phyloP scores from a whole-genome alignment of 768 basidiomycete species.

The Leccinum boreale region DNA sequence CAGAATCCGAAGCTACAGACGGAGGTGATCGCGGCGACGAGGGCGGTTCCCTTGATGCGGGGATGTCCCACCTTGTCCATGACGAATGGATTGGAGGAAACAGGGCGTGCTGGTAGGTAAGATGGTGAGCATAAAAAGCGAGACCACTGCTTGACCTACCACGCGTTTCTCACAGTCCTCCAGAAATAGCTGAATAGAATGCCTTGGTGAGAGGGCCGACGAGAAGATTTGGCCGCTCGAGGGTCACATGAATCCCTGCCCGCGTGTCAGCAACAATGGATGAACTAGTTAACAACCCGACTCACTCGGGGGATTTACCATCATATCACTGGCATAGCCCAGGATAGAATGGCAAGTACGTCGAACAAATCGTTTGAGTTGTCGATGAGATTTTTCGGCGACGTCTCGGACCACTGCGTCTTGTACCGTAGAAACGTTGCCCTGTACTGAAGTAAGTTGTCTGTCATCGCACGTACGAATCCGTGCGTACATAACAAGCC shows the following conservation, averaged over 20 bases:
- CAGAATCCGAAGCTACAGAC: slow-evolving; percentile 14
- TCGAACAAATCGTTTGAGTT: not conserved
- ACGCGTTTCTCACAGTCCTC: not conserved
- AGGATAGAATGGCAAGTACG: not conserved
- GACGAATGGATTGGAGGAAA: not conserved
- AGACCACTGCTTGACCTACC: not conserved
- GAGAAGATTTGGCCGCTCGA: not conserved
- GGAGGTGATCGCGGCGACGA: slow-evolving; percentile 14
- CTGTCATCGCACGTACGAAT: not conserved
- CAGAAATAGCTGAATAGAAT: not conserved
- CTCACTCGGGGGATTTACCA: not conserved
- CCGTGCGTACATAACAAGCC: not conserved
- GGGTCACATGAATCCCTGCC: slow-evolving; percentile 4
- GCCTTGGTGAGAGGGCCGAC: not conserved
- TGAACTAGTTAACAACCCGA: not conserved
- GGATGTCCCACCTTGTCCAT: slow-evolving; percentile 14
- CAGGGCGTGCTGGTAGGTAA: not conserved
- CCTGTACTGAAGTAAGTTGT: not conserved
- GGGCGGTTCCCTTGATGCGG: slow-evolving; percentile 4
- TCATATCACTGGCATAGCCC: not conserved
- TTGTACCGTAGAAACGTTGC: not conserved
- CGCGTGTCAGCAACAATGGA: not conserved
- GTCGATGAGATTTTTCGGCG: not conserved
- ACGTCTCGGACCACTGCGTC: not conserved
- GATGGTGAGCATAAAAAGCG: not conserved